Evolutionary conservation across 495 filamentous ascomycete species (phyloP).

Genomic region (Talaromyces liani): DNA sequence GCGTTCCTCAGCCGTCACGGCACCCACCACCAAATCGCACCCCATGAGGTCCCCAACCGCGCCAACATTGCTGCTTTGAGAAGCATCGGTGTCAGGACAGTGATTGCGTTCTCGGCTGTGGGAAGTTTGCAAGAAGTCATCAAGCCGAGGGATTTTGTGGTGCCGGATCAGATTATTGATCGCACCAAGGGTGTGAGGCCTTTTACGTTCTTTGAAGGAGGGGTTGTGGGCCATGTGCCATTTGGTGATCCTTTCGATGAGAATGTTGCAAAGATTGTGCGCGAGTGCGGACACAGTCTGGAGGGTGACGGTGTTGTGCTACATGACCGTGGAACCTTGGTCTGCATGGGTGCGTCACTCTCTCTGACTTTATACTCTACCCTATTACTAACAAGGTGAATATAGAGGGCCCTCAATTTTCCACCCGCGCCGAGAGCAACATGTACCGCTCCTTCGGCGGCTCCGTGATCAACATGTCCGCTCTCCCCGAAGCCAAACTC

Average conservation of each 20-base stretch:
- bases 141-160: conserved; percentile 88
- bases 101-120: conserved; percentile 94
- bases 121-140: conserved; percentile 88
- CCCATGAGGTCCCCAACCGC: conserved; percentile 82
- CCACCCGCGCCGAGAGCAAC: conserved; percentile 90
- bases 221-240: conserved; percentile 87
- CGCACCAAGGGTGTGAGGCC: conserved; percentile 90
- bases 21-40: conserved; percentile 76
- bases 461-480: conserved; percentile 93
- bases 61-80: conserved; percentile 96
- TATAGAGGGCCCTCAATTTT: conserved; percentile 89
- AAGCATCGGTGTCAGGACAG: conserved; percentile 74
- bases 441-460: conserved; percentile 92
- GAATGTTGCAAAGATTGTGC: conserved; percentile 62
- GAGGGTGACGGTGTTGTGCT: conserved; percentile 70
- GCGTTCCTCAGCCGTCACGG: conserved; percentile 95
- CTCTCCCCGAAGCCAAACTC: conserved; percentile 92
- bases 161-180: conserved; percentile 95
- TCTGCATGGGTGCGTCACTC: conserved; percentile 69
- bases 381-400: not conserved
- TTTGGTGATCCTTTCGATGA: conserved; percentile 95
- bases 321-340: conserved; percentile 69
- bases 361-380: no score
- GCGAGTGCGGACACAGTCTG: conserved; percentile 62
- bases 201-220: conserved; percentile 93